Evolutionary conservation across 1,139 yeast genomes (phyloP).

Genomic region (Protomyces inundatus): DNA sequence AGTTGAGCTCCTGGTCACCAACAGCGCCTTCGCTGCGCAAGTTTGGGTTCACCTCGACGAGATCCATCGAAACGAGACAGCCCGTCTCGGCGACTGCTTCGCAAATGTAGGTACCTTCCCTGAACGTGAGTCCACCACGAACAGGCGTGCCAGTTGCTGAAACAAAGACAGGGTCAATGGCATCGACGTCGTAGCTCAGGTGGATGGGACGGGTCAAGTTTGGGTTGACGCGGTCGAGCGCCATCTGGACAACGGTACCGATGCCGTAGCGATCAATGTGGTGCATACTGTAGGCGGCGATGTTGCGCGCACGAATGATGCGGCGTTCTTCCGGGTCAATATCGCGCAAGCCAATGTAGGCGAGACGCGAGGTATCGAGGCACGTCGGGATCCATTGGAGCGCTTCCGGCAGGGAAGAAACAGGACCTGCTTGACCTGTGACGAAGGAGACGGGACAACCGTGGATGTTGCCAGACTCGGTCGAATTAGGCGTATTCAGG

Average conservation of each 20-base stretch:
- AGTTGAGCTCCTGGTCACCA: constrained; percentile 66
- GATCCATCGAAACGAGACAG: constrained; percentile 75
- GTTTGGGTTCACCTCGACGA: constrained; percentile 90
- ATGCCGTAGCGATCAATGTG: constrained; percentile 93
- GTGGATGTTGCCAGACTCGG: constrained; percentile 87
- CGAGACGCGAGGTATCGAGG: constrained; percentile 65
- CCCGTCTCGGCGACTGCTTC: constrained; percentile 91
- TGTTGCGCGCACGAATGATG: constrained; percentile 63
- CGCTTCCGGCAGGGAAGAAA: constrained; percentile 52
- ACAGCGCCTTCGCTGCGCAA: constrained; percentile 51
- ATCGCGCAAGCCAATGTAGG: constrained; percentile 91
- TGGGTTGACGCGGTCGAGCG: constrained; percentile 72
- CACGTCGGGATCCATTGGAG: constrained; percentile 70
- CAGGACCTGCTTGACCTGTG: constrained; percentile 50
- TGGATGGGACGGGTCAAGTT: constrained; percentile 72
- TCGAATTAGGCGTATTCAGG: constrained; percentile 80
- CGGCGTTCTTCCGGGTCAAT: constrained; percentile 81
- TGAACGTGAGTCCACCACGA: constrained; percentile 86
- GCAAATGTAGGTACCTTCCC: constrained; percentile 89
- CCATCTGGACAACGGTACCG: constrained; percentile 87
- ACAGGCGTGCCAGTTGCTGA: constrained; percentile 99
- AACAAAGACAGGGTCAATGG: constrained; percentile 87
- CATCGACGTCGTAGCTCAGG: constrained; percentile 92
- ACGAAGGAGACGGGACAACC: constrained; percentile 94
- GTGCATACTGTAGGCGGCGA: constrained; percentile 90